These are phyloP conservation scores for Penicillium subrubescens DNA, from an alignment of 495 filamentous ascomycete species.

Conservation along the genomic window DNA sequence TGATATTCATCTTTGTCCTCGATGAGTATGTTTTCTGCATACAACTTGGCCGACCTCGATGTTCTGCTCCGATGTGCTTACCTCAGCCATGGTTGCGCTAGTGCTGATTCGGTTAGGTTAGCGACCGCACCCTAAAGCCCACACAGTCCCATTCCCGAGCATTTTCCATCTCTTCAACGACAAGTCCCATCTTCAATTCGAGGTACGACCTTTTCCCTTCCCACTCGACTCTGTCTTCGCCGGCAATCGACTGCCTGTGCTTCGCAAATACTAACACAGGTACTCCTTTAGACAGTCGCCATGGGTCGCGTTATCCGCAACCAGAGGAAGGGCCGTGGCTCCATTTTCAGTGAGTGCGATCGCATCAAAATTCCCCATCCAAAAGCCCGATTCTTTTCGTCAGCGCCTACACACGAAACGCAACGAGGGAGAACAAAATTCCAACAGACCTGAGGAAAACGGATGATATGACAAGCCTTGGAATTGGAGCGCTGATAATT, in stretches of 20 bases:
- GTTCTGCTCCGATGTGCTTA: background rate
- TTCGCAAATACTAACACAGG: conserved; percentile 43
- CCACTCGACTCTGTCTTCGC: conserved; percentile 32
- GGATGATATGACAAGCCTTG: conserved; percentile 22
- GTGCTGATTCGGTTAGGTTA: conserved; percentile 47
- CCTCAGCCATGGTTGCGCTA: conserved; percentile 31
- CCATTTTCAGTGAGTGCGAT: conserved; percentile 88
- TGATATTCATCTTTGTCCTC: background rate
- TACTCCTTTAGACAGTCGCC: conserved; percentile 49
- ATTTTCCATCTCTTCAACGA: conserved; percentile 52
- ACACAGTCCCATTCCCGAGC: conserved; percentile 47
- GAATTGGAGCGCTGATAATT: conserved; percentile 45
- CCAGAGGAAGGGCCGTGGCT: conserved; percentile 97
- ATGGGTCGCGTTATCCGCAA: conserved; percentile 91
- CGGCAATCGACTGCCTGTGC: conserved; percentile 26
- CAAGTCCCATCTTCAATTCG: conserved; percentile 52
- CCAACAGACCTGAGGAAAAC: conserved; percentile 15
- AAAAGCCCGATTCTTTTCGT: conserved; percentile 17
- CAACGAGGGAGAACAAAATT: conserved; percentile 13
- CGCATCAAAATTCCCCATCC: conserved; percentile 29
- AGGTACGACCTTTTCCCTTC: conserved; percentile 47
- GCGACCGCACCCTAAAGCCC: conserved; percentile 53
- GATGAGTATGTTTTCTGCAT: background rate
- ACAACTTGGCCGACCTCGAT: background rate
- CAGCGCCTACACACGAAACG: conserved; percentile 10